A percentile compares a stretch with the other conserved stretches of the same genome.
These are phyloP conservation scores for Malus sylvestris DNA, from an alignment of 306 rosid genomes.

Conservation along the genomic window DNA sequence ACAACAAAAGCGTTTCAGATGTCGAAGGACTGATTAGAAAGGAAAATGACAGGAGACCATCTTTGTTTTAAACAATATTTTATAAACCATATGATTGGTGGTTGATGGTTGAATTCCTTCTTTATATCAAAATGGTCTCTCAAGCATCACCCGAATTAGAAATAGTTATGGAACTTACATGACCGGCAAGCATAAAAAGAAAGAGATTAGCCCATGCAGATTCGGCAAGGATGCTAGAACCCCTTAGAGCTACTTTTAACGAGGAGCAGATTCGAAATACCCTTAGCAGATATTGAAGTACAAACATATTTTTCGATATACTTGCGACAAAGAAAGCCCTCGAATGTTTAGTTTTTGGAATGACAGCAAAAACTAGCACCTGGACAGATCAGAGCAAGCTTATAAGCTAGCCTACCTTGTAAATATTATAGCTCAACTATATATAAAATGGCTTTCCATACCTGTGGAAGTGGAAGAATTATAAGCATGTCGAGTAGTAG, in stretches of 20 bases:
- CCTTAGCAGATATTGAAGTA: constrained; percentile 21
- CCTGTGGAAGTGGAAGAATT: constrained; percentile 26
- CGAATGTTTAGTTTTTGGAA: not conserved
- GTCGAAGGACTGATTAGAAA: too few species aligned
- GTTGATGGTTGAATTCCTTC: too few species aligned
- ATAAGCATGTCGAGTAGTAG: not conserved
- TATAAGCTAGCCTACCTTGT: not conserved
- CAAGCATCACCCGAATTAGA: not conserved
- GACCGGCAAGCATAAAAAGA: constrained; percentile 24
- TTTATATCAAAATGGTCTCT: too few species aligned
- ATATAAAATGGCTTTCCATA: not conserved
- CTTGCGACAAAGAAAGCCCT: not conserved
- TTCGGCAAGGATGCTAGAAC: constrained; percentile 3
- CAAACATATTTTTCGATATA: not conserved
- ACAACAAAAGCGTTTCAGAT: too few species aligned
- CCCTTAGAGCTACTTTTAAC: constrained; percentile 1
- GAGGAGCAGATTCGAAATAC: constrained; percentile 5
- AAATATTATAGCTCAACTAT: too few species aligned
- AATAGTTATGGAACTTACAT: constrained; percentile 9
- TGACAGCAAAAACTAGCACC: constrained; percentile 11
- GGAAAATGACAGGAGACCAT: too few species aligned
- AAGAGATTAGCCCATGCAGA: constrained; percentile 21
- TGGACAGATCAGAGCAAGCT: not conserved
- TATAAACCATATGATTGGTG: too few species aligned
- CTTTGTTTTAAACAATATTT: too few species aligned